Evolutionary conservation across 352 stramenopile genomes (phyloP).

Genomic region (Detonula confervacea): DNA sequence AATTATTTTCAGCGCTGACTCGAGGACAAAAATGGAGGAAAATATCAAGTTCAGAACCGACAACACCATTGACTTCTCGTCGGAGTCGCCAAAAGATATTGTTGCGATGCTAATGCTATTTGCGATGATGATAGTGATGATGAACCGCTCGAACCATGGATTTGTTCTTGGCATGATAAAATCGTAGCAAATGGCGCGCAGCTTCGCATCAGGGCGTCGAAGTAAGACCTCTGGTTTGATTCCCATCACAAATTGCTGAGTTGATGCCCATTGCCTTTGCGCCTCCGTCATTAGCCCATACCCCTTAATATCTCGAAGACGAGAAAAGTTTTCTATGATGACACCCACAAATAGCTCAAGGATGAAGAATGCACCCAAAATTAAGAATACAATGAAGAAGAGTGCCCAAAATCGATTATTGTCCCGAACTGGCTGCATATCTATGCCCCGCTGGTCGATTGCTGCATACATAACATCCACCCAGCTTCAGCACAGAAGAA

Average conservation of each 20-base stretch:
- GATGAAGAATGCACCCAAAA: slow-evolving; percentile 93
- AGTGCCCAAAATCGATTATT: slow-evolving; percentile 86
- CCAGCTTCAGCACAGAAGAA: slow-evolving; percentile 67
- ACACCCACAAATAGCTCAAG: slow-evolving; percentile 94
- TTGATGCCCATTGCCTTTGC: slow-evolving; percentile 56
- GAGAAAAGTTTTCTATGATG: slow-evolving; percentile 94
- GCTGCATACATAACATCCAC: slow-evolving; percentile 90
- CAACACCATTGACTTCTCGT: slow-evolving; percentile 76
- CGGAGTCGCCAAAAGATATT: slow-evolving; percentile 88
- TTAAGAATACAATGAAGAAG: slow-evolving; percentile 92
- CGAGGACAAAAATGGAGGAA: slow-evolving; percentile 88
- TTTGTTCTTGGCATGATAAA: slow-evolving; percentile 79
- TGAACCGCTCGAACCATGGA: slow-evolving; percentile 88
- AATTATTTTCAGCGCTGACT: slow-evolving; percentile 89
- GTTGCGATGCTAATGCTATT: slow-evolving; percentile 91
- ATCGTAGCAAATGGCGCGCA: slow-evolving; percentile 84
- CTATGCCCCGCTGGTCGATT: slow-evolving; percentile 89
- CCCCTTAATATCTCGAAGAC: slow-evolving; percentile 59
- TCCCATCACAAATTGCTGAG: slow-evolving; percentile 60
- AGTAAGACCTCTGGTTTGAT: slow-evolving; percentile 67
- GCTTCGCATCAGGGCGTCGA: slow-evolving; percentile 67
- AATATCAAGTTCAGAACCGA: slow-evolving; percentile 89
- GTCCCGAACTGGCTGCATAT: slow-evolving; percentile 92
- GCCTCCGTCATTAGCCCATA: slow-evolving; percentile 84
- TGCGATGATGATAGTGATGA: slow-evolving; percentile 90